A percentile compares a stretch with the other conserved stretches of the same genome.
phyloP scores from a whole-genome alignment of 2,329 filamentous ascomycete species.

The Trichoderma hamatum region DNA sequence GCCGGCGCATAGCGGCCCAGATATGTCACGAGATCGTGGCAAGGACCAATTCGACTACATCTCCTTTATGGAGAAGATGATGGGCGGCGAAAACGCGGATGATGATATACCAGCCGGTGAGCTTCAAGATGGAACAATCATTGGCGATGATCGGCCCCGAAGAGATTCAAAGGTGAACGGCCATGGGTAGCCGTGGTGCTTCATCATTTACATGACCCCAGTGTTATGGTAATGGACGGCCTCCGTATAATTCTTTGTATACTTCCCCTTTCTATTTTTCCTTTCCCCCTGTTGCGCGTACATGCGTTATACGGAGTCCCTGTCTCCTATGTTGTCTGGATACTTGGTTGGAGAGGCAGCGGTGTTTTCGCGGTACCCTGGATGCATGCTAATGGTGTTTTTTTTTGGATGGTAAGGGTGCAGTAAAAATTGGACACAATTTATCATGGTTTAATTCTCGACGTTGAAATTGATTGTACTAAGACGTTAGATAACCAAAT shows the following conservation, averaged over 20 bases:
- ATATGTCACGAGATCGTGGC: constrained; percentile 82
- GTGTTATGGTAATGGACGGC: background rate
- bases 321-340: constrained; percentile 27
- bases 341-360: constrained; percentile 26
- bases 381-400: constrained; percentile 19
- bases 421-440: constrained; percentile 22
- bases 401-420: constrained; percentile 22
- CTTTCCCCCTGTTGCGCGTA: constrained; percentile 8
- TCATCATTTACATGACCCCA: background rate
- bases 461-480: constrained; percentile 23
- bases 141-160: constrained; percentile 39
- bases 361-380: constrained; percentile 20
- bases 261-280: background rate
- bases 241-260: constrained; percentile 26
- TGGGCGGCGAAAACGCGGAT: constrained; percentile 47
- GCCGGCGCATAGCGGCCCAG: constrained; percentile 80
- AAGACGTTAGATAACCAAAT: constrained; percentile 8
- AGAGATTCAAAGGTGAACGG: constrained; percentile 44
- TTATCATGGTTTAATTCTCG: constrained; percentile 10
- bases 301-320: constrained; percentile 20
- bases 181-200: background rate
- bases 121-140: constrained; percentile 43
- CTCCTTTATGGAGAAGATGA: constrained; percentile 91
- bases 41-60: constrained; percentile 94
- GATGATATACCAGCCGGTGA: constrained; percentile 37